Percentiles rank a stretch among this genome's conserved stretches.
Conservation (phyloP, 441 rosid species). For the Mallotus japonicus region DNA sequence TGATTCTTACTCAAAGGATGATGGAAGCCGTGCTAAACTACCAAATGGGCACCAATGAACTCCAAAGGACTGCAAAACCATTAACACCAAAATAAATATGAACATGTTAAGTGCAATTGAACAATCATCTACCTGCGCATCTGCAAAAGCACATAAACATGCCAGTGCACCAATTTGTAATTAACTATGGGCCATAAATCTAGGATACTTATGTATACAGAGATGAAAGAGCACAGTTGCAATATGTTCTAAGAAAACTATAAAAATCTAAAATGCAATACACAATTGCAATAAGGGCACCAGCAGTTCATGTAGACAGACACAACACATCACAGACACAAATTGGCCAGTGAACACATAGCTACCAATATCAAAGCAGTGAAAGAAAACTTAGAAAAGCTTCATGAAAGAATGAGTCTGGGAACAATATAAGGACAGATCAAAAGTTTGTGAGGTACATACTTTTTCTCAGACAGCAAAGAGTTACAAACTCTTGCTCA, state of each 20-base stretch:
- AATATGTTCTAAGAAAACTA: too few species aligned
- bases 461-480: neutral
- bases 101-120: constrained; percentile 5
- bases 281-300: too few species aligned
- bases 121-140: neutral
- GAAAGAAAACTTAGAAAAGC: neutral
- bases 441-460: neutral
- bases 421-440: neutral
- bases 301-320: neutral
- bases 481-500: neutral
- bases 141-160: neutral
- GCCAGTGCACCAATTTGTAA: neutral
- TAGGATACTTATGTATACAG: constrained; percentile 1
- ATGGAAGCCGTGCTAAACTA: constrained; percentile 65
- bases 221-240: constrained; percentile 4
- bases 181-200: neutral
- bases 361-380: constrained; percentile 4
- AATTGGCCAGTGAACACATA: too few species aligned
- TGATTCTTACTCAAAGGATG: constrained; percentile 77
- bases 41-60: constrained; percentile 96
- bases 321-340: too few species aligned
- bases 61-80: constrained; percentile 74
- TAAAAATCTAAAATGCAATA: too few species aligned
- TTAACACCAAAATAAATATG: constrained; percentile 18
- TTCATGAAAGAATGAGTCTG: neutral